Conservation (phyloP, 1,284 basidiomycete genomes). For the Mycena sp. region DNA sequence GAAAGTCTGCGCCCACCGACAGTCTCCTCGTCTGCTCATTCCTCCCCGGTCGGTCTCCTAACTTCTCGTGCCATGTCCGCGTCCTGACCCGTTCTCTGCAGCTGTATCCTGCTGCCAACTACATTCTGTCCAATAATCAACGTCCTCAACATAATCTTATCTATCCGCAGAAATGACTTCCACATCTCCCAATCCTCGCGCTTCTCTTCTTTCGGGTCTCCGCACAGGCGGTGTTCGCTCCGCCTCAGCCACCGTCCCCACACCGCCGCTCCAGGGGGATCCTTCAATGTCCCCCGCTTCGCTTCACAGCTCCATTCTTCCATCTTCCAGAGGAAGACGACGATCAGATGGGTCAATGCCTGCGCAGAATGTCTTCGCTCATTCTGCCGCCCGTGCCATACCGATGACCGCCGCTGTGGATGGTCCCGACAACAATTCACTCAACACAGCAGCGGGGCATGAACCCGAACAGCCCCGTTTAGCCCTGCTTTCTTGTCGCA, state of each 20-base stretch:
- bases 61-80: too few species aligned
- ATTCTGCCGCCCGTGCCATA: conserved; percentile 50
- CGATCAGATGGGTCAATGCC: conserved; percentile 58
- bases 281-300: conserved; percentile 70
- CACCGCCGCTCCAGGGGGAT: conserved; percentile 69
- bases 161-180: conserved; percentile 63
- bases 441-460: conserved; percentile 53
- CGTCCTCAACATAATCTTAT: conserved; percentile 27
- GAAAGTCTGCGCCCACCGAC: conserved; percentile 14
- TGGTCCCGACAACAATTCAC: conserved; percentile 51
- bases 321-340: conserved; percentile 65
- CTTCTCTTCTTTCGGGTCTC: conserved; percentile 84
- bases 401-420: conserved; percentile 77
- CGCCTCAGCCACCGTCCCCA: conserved; percentile 72
- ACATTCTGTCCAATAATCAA: conserved; percentile 29
- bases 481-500: conserved; percentile 56
- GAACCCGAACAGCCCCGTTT: conserved; percentile 69
- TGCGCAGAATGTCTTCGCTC: conserved; percentile 48
- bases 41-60: neutral
- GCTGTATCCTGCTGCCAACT: conserved; percentile 20
- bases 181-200: conserved; percentile 63
- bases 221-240: conserved; percentile 85
- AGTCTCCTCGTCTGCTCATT: neutral
- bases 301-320: conserved; percentile 49
- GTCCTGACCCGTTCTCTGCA: conserved; percentile 6